phyloP scores from a whole-genome alignment of 2,329 filamentous ascomycete species.

The Exophiala aquamarina region DNA sequence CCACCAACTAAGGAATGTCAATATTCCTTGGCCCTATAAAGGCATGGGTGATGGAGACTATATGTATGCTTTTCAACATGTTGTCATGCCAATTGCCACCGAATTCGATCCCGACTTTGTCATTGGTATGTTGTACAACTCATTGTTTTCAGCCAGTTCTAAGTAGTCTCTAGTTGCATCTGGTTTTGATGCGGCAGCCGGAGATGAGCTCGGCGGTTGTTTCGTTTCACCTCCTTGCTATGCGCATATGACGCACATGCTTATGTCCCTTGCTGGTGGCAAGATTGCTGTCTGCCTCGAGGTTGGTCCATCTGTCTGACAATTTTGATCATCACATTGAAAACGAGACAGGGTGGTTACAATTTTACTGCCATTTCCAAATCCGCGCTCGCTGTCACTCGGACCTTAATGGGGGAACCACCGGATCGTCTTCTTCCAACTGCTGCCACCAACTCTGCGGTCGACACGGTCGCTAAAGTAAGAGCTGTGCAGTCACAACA shows the following conservation, averaged over 20 bases:
- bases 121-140: slow-evolving; percentile 55
- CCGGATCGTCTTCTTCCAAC: slow-evolving; percentile 61
- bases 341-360: slow-evolving; percentile 68
- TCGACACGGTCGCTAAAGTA: slow-evolving; percentile 58
- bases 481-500: slow-evolving; percentile 63
- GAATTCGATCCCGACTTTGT: slow-evolving; percentile 95
- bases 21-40: slow-evolving; percentile 67
- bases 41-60: slow-evolving; percentile 97
- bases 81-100: slow-evolving; percentile 92
- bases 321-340: background rate
- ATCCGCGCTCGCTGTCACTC: slow-evolving; percentile 86
- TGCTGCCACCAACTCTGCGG: slow-evolving; percentile 51
- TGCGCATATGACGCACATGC: slow-evolving; percentile 98
- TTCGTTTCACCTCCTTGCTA: slow-evolving; percentile 90
- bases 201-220: slow-evolving; percentile 89
- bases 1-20: slow-evolving; percentile 55
- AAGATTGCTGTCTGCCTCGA: slow-evolving; percentile 92
- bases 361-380: slow-evolving; percentile 90
- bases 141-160: slow-evolving; percentile 4
- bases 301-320: slow-evolving; percentile 31
- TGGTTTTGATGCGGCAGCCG: slow-evolving; percentile 92
- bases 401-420: slow-evolving; percentile 92
- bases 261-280: slow-evolving; percentile 89
- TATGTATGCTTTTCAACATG: slow-evolving; percentile 88
- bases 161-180: slow-evolving; percentile 66